Evolutionary conservation across 768 basidiomycete species (phyloP), one percentile per base, ranked within the genome.

Genomic region (Tricholoma flavovirens): DNA sequence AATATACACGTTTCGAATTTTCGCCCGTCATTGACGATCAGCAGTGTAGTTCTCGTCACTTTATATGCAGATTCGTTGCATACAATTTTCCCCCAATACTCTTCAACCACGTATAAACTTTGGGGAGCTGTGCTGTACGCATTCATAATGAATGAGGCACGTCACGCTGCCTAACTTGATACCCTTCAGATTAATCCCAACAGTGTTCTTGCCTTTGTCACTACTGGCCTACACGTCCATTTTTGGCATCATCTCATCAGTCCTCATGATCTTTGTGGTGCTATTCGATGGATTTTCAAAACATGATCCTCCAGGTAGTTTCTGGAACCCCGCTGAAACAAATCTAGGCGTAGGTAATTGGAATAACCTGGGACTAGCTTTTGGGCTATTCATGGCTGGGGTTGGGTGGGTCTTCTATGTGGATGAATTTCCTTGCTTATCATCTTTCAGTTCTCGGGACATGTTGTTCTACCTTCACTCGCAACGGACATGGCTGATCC

Each of bases 341-440:
- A 80, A 76, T 17, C 58, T 86, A 10, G 76, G 76, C 5, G 75
- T 88, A 12, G 72, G 72, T 22, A 80, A 76, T 56, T 71, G 75
- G 59, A 71, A 71, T 17, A 79, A 87, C 54, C 73, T 96, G 32
- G 88, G 93, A 1, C 69, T 96, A 24, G 83, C 89, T 12, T 88
- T 94, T 61, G 95, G 95, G 1, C 75, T 98, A 59, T 84, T 98
- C 64, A 93, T 98, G 85, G 90, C 91, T 7, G 93, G 94, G 14
- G 91, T 93, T 66, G 65, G 82, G 66, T 49, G 56, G 24, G 17
- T 49, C 21, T 21, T 46, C 21, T 32, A 60, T 19, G 5, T 49
- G 50, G 9, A n/a, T 40, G 14, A 38, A 42, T 33, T 49, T 33
- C 33, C 24, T 51, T 30, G 8, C 15, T 58, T 55, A 52, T 22